Conservation (phyloP, 2,329 filamentous ascomycete species). For the Fusarium newnesense region DNA sequence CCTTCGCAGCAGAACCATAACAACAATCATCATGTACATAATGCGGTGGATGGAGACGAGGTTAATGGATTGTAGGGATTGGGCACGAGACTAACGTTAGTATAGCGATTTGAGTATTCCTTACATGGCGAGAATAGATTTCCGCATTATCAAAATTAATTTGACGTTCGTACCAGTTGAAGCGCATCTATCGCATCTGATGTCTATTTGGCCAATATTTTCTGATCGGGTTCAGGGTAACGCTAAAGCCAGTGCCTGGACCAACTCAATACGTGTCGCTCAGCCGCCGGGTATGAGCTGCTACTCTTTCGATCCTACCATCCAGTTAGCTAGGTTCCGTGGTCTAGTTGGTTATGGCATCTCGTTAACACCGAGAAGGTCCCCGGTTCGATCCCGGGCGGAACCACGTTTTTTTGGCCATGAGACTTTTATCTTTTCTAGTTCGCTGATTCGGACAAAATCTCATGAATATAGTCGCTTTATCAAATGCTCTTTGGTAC, state of each 20-base stretch:
- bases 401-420: neutral
- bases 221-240: neutral
- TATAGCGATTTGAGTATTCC: constrained; percentile 19
- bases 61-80: constrained; percentile 30
- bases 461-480: accelerated
- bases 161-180: neutral
- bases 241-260: neutral
- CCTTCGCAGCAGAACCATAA: constrained; percentile 12
- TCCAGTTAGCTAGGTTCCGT: constrained; percentile 2
- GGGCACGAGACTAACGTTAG: neutral
- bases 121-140: constrained; percentile 17
- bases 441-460: neutral
- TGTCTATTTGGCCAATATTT: neutral
- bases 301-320: accelerated
- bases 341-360: constrained; percentile 25
- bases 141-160: neutral
- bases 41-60: constrained; percentile 18
- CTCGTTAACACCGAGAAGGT: constrained; percentile 26
- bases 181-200: neutral
- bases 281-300: accelerated
- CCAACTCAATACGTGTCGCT: neutral
- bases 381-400: constrained; percentile 21
- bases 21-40: constrained; percentile 31
- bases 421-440: accelerated
- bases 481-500: accelerated